These are phyloP conservation scores for Erodium moschatum DNA, from an alignment of 441 rosid genomes.

Conservation along the genomic window DNA sequence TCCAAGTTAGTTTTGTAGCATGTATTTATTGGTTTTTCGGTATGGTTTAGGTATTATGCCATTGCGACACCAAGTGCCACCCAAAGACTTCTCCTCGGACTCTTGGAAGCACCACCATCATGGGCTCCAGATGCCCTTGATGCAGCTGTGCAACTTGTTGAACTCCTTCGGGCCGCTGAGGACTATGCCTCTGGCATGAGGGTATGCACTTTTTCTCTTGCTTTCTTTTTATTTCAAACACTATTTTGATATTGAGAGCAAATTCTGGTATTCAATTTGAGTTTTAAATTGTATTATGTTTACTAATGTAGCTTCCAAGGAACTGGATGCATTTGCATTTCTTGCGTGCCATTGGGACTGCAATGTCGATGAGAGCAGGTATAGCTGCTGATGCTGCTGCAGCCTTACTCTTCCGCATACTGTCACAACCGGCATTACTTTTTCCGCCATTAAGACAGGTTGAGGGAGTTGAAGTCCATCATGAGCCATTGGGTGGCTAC, in stretches of 20 bases:
- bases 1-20: background rate
- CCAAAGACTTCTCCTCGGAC: slow-evolving; percentile 95
- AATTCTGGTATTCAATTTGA: background rate
- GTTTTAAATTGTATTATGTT: background rate
- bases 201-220: slow-evolving; percentile 29
- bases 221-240: no score
- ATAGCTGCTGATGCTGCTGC: slow-evolving; percentile 99
- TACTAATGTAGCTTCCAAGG: slow-evolving; percentile 71
- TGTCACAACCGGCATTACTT: slow-evolving; percentile 96
- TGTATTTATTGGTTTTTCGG: slow-evolving; percentile 9
- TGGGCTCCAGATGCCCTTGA: slow-evolving; percentile 99
- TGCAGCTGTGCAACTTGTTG: slow-evolving; percentile 99
- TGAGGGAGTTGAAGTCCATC: slow-evolving; percentile 82
- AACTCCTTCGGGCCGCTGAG: slow-evolving; percentile 97
- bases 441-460: slow-evolving; percentile 91
- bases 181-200: slow-evolving; percentile 93
- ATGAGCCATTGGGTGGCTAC: slow-evolving; percentile 64
- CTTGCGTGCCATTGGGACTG: slow-evolving; percentile 95
- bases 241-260: no score
- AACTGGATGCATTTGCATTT: slow-evolving; percentile 99
- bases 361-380: slow-evolving; percentile 98
- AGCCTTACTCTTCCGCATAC: slow-evolving; percentile 87
- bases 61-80: slow-evolving; percentile 99
- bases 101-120: slow-evolving; percentile 95
- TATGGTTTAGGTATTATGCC: slow-evolving; percentile 66